Evolutionary conservation across 73 alveolate species (phyloP), one percentile per base, ranked within the genome.

Genomic region (Paramecium caudatum): DNA sequence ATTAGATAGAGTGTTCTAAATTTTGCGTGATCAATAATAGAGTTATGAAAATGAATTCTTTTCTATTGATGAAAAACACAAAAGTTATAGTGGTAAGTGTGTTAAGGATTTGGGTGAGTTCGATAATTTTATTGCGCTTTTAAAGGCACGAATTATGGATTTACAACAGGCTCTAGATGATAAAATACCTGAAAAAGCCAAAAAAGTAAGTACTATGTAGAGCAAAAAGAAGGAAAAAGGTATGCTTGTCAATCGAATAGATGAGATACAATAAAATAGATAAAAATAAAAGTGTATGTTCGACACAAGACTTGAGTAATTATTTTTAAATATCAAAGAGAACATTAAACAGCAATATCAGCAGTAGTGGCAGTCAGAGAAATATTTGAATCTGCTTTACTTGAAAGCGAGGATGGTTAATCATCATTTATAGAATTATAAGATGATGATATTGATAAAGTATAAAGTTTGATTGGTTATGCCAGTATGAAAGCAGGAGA

Each of bases 341-440:
- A 70, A 43, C 87, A 70, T 43, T 70, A 70, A 39, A 16, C 46
- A 4, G 87, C 87, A 33, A 36, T 70, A 13, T 39, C 61, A 17
- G 87, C 87, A 15, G 87, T 70, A 15, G 63, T 70, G 16, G 87
- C 87, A 25, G 87, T 70, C 6, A 36, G 87, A 70, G 63, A 70
- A 39, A 70, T 70, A 36, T 70, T 70, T 17, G 87, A 70, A 23
- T 25, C 61, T 36, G 87, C 87, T 63, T 30, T 63, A 41, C 19
- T 19, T 33, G 61, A 36, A 70, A 43, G 30, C 8, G 61, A 70
- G 5, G 17, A 70, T 2, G 61, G 50, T 33, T 36, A 39, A 13
- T n/a, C 61, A 63, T 46, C 82, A 25, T 70, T 70, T 36, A 36
- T 70, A 16, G 5, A 70, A 36, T 27, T 70, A 1, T 8, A 39